Base-by-base conservation (phyloP, 2,329 filamentous ascomycete species). In the Juglanconis sp. region DNA sequence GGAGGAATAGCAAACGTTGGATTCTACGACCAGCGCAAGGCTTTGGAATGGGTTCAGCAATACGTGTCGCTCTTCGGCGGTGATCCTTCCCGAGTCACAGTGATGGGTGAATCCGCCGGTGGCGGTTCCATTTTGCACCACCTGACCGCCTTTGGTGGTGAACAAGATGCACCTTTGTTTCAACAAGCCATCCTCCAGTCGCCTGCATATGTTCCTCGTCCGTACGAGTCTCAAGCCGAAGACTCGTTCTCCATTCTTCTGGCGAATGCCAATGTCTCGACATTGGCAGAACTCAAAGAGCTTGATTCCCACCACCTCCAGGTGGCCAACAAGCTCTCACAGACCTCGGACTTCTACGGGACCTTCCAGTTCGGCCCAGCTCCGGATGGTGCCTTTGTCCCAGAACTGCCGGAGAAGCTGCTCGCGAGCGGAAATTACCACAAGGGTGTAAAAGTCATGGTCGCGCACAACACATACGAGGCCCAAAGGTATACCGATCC, bases 61-160 rank as follows among this genome's bases (percentile, higher is more conserved):
- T 72, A 80, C 63, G 79, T 81, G 47, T 63, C 67, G 13, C 68
- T 74, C 0, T 73, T 82, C 38, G 78, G 78, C 31, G 80, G 80
- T 13, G 75, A 80, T 62, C 68, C 72, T 17, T 68, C 66, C 1
- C 66, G 72, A 2, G 77, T 82, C 15, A 79, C 77, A 1, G 72
- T 78, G 11, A 76, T 76, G 69, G 80, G 79, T 11, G 74, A 79
- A 63, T 79, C 74, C 3, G 77, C 77, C 3, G 79, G 79, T 11
- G 79, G 34, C 3, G 59, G 59, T 0, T 61, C 53, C 2, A 62
- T 62, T n/a, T 17, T 62, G 5, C 59, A 62, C 51, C 59, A 62
- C 24, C 46, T 62, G 36, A 59, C 59, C 10, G 55, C 59, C 1
- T 17, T 49, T 30, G 59, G 59, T 2, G 59, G 59, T 15, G 15